A percentile compares a stretch with the other conserved stretches of the same genome.
Evolutionary conservation across 352 stramenopile genomes (phyloP).

Genomic region (Thalassiosira hispida): DNA sequence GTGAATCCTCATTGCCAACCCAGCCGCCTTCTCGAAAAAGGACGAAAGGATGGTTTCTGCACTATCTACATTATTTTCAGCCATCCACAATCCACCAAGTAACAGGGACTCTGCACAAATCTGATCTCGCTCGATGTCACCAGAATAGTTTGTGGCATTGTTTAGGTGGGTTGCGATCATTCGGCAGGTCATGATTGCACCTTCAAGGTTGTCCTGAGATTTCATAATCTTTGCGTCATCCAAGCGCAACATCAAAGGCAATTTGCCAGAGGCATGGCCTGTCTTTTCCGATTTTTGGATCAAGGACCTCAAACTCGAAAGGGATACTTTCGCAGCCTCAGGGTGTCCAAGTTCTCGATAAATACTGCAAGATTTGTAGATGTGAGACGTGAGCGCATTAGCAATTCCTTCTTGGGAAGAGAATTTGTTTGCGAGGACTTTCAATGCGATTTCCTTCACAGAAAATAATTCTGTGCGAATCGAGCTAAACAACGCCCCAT

Average conservation of each 20-base stretch:
- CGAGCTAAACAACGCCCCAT: conserved; percentile 37
- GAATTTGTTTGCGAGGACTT: conserved; percentile 47
- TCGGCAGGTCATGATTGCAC: conserved; percentile 71
- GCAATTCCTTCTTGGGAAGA: conserved; percentile 20
- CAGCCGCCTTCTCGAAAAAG: conserved; percentile 89
- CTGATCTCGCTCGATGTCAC: conserved; percentile 39
- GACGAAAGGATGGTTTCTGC: conserved; percentile 91
- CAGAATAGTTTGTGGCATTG: conserved; percentile 7
- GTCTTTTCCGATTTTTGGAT: conserved; percentile 28
- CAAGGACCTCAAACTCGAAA: conserved; percentile 58
- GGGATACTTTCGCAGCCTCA: conserved; percentile 54
- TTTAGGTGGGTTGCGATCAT: conserved; percentile 67
- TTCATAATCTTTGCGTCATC: conserved; percentile 82
- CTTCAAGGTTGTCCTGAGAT: conserved; percentile 65
- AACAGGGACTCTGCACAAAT: conserved; percentile 58
- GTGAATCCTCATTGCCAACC: conserved; percentile 55
- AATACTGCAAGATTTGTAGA: conserved; percentile 57
- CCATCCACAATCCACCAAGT: conserved; percentile 91
- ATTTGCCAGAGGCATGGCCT: conserved; percentile 26
- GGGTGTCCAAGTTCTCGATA: conserved; percentile 52
- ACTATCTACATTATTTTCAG: conserved; percentile 91
- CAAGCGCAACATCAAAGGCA: conserved; percentile 61
- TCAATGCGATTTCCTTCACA: conserved; percentile 57
- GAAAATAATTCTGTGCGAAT: conserved; percentile 41
- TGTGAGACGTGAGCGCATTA: conserved; percentile 53